A percentile compares a stretch with the other conserved stretches of the same genome.
phyloP scores from a whole-genome alignment of 306 rosid species.

The Medicago arabica region DNA sequence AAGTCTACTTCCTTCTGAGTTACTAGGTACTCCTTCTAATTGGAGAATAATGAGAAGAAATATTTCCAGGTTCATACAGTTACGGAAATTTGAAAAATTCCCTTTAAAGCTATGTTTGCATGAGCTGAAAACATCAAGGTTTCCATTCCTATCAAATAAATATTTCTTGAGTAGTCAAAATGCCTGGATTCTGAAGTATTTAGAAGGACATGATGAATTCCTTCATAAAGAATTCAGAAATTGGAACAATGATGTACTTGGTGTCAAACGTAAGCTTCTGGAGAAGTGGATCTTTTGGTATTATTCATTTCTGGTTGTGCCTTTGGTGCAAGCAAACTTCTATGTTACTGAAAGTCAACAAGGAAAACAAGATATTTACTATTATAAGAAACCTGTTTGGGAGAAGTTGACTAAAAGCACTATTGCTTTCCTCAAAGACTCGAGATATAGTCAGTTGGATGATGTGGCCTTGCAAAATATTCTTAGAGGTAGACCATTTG shows the following conservation, averaged over 20 bases:
- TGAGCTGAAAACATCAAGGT: constrained; percentile 61
- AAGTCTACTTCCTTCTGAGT: constrained; percentile 74
- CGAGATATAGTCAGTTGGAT: constrained; percentile 60
- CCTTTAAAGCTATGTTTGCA: constrained; percentile 75
- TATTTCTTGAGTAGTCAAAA: constrained; percentile 49
- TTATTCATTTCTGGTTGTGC: constrained; percentile 71
- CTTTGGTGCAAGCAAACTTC: constrained; percentile 85
- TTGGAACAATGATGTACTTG: constrained; percentile 50
- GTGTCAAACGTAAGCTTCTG: constrained; percentile 60
- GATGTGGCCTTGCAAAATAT: constrained; percentile 62
- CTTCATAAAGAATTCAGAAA: constrained; percentile 37
- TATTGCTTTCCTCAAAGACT: constrained; percentile 57
- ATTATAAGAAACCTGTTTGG: constrained; percentile 79
- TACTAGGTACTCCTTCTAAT: constrained; percentile 74
- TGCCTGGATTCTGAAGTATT: constrained; percentile 39
- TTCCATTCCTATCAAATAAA: constrained; percentile 65
- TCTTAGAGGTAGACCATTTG: constrained; percentile 70
- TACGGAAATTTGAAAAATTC: constrained; percentile 76
- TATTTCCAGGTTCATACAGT: constrained; percentile 71
- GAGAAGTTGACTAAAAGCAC: constrained; percentile 64
- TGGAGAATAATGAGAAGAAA: constrained; percentile 82
- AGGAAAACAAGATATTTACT: constrained; percentile 74
- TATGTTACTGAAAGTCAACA: constrained; percentile 81
- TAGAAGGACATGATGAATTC: constrained; percentile 39
- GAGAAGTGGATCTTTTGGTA: constrained; percentile 92